Evolutionary conservation across 345 rosid genomes (phyloP).

Genomic region (Arabidopsis thaliana): DNA sequence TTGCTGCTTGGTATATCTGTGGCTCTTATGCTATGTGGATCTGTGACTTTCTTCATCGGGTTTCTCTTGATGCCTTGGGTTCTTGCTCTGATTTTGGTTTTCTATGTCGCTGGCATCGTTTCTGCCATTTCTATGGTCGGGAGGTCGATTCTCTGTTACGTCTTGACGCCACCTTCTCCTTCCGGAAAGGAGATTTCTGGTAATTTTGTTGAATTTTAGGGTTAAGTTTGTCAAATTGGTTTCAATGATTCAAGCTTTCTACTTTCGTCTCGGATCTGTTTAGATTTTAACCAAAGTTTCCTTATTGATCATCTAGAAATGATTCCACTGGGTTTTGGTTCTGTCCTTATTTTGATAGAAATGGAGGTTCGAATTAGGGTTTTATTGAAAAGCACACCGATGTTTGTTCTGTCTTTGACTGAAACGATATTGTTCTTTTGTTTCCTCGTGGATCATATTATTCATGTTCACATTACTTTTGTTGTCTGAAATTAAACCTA

Average conservation of each 20-base stretch:
- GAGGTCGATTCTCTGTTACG: slow-evolving; percentile 63
- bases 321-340: neutral
- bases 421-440: neutral
- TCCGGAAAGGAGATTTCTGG: slow-evolving; percentile 62
- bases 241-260: neutral
- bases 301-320: neutral
- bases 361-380: neutral
- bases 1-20: slow-evolving; percentile 81
- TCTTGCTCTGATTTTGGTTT: slow-evolving; percentile 67
- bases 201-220: slow-evolving; percentile 10
- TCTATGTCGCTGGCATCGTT: slow-evolving; percentile 81
- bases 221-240: neutral
- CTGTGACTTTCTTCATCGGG: slow-evolving; percentile 90
- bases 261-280: neutral
- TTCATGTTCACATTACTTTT: neutral
- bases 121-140: slow-evolving; percentile 72
- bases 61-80: slow-evolving; percentile 97
- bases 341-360: slow-evolving; percentile 10
- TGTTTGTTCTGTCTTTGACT: neutral
- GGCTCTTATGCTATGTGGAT: slow-evolving; percentile 87
- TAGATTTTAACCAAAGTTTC: neutral
- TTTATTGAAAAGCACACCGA: neutral
- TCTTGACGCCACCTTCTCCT: slow-evolving; percentile 54
- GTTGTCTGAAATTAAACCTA: neutral
- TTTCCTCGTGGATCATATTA: neutral